Percentiles rank a stretch among this genome's conserved stretches.
phyloP scores from a whole-genome alignment of 2,329 filamentous ascomycete species.

The Chrysoporthe puriensis region DNA sequence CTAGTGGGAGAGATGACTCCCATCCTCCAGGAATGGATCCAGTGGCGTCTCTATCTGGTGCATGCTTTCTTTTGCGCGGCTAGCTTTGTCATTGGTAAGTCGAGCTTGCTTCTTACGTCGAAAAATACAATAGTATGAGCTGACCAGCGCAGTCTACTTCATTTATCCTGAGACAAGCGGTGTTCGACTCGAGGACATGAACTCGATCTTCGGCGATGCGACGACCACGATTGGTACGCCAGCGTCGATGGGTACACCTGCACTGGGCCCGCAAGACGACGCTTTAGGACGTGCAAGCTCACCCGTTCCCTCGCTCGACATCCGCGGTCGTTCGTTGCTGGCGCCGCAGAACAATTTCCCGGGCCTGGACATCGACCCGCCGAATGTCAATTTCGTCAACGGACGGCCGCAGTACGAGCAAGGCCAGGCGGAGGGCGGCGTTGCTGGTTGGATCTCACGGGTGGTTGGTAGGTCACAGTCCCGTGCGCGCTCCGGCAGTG shows the following conservation, averaged over 20 bases:
- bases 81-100: conserved; percentile 94
- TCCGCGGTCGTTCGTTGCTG: conserved; percentile 58
- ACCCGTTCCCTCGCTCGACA: conserved; percentile 77
- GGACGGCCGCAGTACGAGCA: conserved; percentile 44
- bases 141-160: conserved; percentile 76
- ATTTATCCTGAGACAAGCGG: conserved; percentile 97
- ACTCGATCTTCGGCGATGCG: conserved; percentile 89
- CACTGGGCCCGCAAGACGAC: conserved; percentile 73
- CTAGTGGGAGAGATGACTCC: conserved; percentile 94
- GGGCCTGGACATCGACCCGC: conserved; percentile 79
- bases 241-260: conserved; percentile 76
- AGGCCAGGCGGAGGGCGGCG: conserved; percentile 39
- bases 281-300: conserved; percentile 76
- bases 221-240: conserved; percentile 80
- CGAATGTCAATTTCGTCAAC: conserved; percentile 58
- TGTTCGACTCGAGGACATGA: conserved; percentile 95
- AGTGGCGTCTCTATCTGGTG: conserved; percentile 91
- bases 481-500: conserved; percentile 39
- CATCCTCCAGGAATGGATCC: conserved; percentile 86
- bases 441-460: conserved; percentile 55
- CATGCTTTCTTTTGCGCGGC: conserved; percentile 96
- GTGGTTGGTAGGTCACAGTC: conserved; percentile 40
- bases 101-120: background rate
- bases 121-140: conserved; percentile 6
- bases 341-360: conserved; percentile 73